Evolutionary conservation across 192 early-diverging fungal species (phyloP).

Genomic region (Backusella sp.): DNA sequence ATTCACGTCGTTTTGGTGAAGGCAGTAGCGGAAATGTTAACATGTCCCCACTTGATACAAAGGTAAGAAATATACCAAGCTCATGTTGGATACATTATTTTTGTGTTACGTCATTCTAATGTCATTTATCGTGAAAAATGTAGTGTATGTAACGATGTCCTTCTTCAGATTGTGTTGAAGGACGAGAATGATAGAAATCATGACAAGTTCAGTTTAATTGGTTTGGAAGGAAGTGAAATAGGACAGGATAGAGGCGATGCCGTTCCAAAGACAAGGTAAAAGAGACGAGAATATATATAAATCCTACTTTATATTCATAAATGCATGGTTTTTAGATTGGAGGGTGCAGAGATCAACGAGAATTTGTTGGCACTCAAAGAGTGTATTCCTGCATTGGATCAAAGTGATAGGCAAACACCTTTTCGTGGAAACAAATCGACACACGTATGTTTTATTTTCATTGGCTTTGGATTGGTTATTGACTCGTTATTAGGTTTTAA

Average conservation of each 20-base stretch:
- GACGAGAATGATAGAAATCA: slow-evolving; percentile 52
- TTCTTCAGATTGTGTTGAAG: slow-evolving; percentile 87
- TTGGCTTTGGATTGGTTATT: neutral
- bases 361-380: slow-evolving; percentile 95
- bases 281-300: neutral
- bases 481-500: slow-evolving; percentile 59
- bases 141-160: too few relatives aligned
- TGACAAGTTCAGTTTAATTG: slow-evolving; percentile 95
- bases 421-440: slow-evolving; percentile 97
- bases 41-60: too few relatives aligned
- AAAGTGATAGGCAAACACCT: slow-evolving; percentile 92
- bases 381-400: slow-evolving; percentile 94
- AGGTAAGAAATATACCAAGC: too few relatives aligned
- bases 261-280: slow-evolving; percentile 85
- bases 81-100: too few relatives aligned
- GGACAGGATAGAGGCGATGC: slow-evolving; percentile 95
- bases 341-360: slow-evolving; percentile 99
- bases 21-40: too few relatives aligned
- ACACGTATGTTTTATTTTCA: slow-evolving; percentile 47
- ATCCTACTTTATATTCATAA: too few relatives aligned
- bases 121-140: too few relatives aligned
- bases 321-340: slow-evolving; percentile 62
- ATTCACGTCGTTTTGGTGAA: too few relatives aligned
- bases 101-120: too few relatives aligned
- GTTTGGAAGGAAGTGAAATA: slow-evolving; percentile 97